Percentiles rank a stretch among this genome's conserved stretches.
Conservation (phyloP, 129 eudicot species). For the Artemisia annua region DNA sequence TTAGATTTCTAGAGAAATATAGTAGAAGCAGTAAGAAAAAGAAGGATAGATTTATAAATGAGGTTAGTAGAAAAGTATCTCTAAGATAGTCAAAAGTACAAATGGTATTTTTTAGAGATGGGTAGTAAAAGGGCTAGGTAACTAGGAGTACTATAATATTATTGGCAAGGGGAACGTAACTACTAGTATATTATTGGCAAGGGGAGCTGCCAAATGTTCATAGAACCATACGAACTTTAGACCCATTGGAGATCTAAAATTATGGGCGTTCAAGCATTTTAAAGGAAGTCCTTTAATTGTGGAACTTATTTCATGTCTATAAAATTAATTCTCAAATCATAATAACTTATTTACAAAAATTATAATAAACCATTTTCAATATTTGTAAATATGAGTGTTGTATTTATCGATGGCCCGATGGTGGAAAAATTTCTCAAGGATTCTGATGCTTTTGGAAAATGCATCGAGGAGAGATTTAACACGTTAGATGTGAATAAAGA, state of each 20-base stretch:
- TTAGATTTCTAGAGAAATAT: too few relatives aligned
- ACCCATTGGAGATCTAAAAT: conserved; percentile 25
- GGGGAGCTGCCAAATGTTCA: conserved; percentile 14
- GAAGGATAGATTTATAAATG: too few relatives aligned
- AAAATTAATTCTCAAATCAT: conserved; percentile 15
- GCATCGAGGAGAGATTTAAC: conserved; percentile 44
- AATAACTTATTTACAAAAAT: background rate
- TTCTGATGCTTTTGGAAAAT: conserved; percentile 39
- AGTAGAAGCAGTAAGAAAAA: too few relatives aligned
- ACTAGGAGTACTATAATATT: too few relatives aligned
- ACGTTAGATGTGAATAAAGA: conserved; percentile 40
- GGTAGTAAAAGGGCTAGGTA: too few relatives aligned
- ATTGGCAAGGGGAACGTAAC: background rate
- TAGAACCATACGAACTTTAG: conserved; percentile 23
- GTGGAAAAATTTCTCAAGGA: conserved; percentile 47
- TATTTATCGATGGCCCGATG: conserved; percentile 47
- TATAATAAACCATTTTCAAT: background rate
- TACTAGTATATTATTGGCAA: background rate
- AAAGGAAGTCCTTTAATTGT: conserved; percentile 31
- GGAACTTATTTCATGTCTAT: conserved; percentile 31
- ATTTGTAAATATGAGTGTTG: conserved; percentile 50
- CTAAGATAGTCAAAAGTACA: too few relatives aligned
- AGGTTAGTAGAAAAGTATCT: too few relatives aligned
- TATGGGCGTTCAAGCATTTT: conserved; percentile 35
- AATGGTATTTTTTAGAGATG: too few relatives aligned